Conservation (phyloP, 768 basidiomycete genomes). For the Macrolepiota albuminosa region DNA sequence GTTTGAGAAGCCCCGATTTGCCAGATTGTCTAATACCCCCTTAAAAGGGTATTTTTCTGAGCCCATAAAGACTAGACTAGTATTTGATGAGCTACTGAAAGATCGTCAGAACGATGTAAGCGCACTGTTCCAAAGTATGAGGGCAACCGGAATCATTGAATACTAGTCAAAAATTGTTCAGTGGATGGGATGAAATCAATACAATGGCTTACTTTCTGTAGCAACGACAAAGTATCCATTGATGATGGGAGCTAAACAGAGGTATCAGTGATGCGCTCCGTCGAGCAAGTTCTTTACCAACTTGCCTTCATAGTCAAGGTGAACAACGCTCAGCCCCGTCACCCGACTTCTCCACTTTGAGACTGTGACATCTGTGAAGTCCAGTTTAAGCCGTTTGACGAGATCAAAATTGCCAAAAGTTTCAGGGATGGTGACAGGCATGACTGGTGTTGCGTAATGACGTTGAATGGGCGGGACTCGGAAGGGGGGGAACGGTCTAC, state of each 20-base stretch:
- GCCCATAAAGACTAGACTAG: slow-evolving; percentile 88
- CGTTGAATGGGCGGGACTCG: slow-evolving; percentile 6
- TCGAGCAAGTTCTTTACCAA: slow-evolving; percentile 6
- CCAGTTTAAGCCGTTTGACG: slow-evolving; percentile 67
- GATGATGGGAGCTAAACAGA: slow-evolving; percentile 67
- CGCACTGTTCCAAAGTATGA: slow-evolving; percentile 93
- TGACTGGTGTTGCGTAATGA: slow-evolving; percentile 18
- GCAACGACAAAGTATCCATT: slow-evolving; percentile 88
- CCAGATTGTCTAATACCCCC: slow-evolving; percentile 90
- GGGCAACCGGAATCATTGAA: slow-evolving; percentile 95
- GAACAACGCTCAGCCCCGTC: slow-evolving; percentile 86
- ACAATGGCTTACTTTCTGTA: slow-evolving; percentile 66
- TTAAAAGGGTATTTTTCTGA: slow-evolving; percentile 95
- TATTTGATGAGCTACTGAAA: slow-evolving; percentile 5
- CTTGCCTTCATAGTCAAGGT: slow-evolving; percentile 85
- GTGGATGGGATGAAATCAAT: background rate
- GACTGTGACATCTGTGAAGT: slow-evolving; percentile 74
- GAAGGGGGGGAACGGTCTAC: slow-evolving; percentile 2
- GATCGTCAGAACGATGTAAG: slow-evolving; percentile 8
- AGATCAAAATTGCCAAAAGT: slow-evolving; percentile 81
- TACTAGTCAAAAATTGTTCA: slow-evolving; percentile 39
- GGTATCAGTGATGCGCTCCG: slow-evolving; percentile 13
- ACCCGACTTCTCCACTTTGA: slow-evolving; percentile 87
- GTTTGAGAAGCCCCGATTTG: slow-evolving; percentile 89
- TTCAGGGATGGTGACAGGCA: slow-evolving; percentile 26